Base-by-base conservation (phyloP, 2,329 filamentous ascomycete species). In the Cordyceps cicadae region DNA sequence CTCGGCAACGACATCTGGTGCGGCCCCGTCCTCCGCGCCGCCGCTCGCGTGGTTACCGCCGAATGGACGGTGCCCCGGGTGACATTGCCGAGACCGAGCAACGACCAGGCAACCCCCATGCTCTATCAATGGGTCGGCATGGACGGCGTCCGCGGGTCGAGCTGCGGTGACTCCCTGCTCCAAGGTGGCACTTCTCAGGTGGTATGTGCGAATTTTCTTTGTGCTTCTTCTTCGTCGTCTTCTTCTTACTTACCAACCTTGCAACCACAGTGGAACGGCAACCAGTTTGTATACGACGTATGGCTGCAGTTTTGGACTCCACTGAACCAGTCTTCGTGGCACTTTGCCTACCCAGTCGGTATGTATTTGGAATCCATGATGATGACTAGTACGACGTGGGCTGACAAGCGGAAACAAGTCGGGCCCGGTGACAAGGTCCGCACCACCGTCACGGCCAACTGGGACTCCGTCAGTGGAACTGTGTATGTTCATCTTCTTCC, bases 81-180 rank as follows among this genome's bases (percentile, higher is more conserved):
- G 51, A 41, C 51, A 3, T 19, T 54, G 34, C 51, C 51, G 9
- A 54, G n/a, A 21, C 51, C 51, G 51, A 41, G 24, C 32, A 12
- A 15, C 19, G n/a, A 34, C 34, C 34, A 46, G 43, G 21, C 34
- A 34, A 19, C 9, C 11, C 51, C 51, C 19, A 19, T 21, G n/a
- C 41, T 54, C 51, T 54, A 26, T 34, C 51, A 54, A 39, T 54
- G 51, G 51, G 51, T 54, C 19, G 51, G 51, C 37, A 54, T 54
- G n/a, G 51, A 54, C 11, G 51, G 51, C 34, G 34, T 41, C 6
- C n/a, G 34, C n/a, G 2, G n/a, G 19, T 41, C 51, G 19, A 39
- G n/a, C n/a, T 54, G 51, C 34, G 34, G 34, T 19, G 17, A 41
- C 34, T 34, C 51, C 41, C 51, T 54, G 19, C 51, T 54, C 32